Evolutionary conservation across 306 rosid genomes (phyloP).

Genomic region (Acacia melanoxylon): DNA sequence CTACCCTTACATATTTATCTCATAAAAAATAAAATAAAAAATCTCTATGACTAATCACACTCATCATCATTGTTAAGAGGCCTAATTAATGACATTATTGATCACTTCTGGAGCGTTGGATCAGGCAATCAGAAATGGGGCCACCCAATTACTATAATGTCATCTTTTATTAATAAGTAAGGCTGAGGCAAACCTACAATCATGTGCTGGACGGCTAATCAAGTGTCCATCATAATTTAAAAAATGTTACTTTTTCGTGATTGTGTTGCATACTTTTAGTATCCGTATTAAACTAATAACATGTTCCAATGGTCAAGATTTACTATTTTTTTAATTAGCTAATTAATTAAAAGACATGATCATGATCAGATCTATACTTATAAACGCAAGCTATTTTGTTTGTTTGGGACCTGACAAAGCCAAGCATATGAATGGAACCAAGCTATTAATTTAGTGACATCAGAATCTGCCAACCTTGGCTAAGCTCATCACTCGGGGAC

Average conservation of each 20-base stretch:
- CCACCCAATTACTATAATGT: neutral
- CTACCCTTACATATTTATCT: no score
- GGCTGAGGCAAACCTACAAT: no score
- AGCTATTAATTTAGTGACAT: neutral
- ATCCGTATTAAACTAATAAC: neutral
- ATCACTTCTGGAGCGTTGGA: neutral
- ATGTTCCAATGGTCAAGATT: neutral
- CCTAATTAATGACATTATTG: no score
- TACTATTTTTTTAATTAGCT: no score
- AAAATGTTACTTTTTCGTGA: neutral
- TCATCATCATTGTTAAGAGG: no score
- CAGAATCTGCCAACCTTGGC: neutral
- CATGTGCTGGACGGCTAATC: neutral
- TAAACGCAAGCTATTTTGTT: neutral
- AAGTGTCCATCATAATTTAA: neutral
- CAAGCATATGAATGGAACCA: no score
- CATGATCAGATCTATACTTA: neutral
- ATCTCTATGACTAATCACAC: no score
- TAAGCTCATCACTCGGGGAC: neutral
- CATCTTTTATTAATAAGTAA: no score
- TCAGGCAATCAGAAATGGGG: neutral
- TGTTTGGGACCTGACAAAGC: neutral
- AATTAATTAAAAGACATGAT: no score
- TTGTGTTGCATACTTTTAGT: neutral
- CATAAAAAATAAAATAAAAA: no score